phyloP scores from a whole-genome alignment of 2,329 filamentous ascomycete genomes.

The Cyclaneusma minus region DNA sequence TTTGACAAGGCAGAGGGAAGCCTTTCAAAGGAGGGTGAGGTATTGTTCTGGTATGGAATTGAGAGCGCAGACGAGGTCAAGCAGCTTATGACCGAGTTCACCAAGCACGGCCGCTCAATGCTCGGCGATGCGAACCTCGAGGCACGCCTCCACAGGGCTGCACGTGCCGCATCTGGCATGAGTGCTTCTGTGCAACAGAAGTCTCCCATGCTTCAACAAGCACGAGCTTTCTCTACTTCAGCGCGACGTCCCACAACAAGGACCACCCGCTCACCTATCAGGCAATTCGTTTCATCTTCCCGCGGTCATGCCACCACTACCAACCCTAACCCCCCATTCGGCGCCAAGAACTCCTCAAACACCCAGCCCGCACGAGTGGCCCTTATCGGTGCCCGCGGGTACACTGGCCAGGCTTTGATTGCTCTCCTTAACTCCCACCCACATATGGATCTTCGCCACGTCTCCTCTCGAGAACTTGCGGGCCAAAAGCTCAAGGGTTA shows the following conservation, averaged over 20 bases:
- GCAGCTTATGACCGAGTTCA: constrained; percentile 73
- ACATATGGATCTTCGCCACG: constrained; percentile 76
- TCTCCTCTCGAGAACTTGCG: constrained; percentile 82
- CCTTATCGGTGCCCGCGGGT: constrained; percentile 82
- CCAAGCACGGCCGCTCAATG: constrained; percentile 68
- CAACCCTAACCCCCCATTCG: constrained; percentile 82
- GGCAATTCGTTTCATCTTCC: too few species aligned
- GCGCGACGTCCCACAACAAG: constrained; percentile 23
- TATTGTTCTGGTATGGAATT: constrained; percentile 84
- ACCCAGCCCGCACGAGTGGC: constrained; percentile 64
- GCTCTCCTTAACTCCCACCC: constrained; percentile 77
- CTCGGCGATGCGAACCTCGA: constrained; percentile 82
- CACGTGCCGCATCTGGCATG: constrained; percentile 48
- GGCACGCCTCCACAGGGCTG: constrained; percentile 66
- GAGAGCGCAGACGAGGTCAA: constrained; percentile 69
- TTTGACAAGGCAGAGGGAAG: constrained; percentile 94
- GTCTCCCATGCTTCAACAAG: constrained; percentile 38
- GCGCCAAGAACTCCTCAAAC: constrained; percentile 77
- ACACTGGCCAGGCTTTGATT: constrained; percentile 85
- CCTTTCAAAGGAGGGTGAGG: constrained; percentile 68
- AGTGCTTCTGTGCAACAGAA: constrained; percentile 29
- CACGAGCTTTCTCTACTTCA: constrained; percentile 51
- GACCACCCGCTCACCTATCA: constrained; percentile 4
- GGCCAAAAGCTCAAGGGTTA: constrained; percentile 84
- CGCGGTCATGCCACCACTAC: constrained; percentile 47